A percentile compares a stretch with the other conserved stretches of the same genome.
These are phyloP conservation scores for Cyberlindnera suaveolens DNA, from an alignment of 805 yeast species.

Conservation along the genomic window DNA sequence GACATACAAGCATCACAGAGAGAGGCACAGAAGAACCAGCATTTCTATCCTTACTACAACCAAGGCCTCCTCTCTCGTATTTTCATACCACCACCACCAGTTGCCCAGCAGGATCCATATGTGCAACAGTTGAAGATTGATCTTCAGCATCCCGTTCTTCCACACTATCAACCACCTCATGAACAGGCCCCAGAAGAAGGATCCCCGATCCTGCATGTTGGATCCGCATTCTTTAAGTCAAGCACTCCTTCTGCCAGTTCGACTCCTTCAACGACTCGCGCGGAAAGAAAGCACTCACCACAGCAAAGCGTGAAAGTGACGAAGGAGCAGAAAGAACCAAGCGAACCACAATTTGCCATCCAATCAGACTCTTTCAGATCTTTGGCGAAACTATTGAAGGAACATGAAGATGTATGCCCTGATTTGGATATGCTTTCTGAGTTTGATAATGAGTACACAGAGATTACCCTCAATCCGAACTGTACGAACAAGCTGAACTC, in stretches of 20 bases:
- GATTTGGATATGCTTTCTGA: constrained; percentile 14
- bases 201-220: too few relatives aligned
- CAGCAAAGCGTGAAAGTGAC: too few relatives aligned
- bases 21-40: constrained; percentile 11
- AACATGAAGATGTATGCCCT: constrained; percentile 14
- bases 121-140: constrained; percentile 18
- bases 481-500: constrained; percentile 18
- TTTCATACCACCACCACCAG: constrained; percentile 6
- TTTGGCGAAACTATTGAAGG: constrained; percentile 10
- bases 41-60: constrained; percentile 14
- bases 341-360: constrained; percentile 13
- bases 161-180: constrained; percentile 1
- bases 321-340: neutral
- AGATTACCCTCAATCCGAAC: constrained; percentile 19
- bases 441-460: constrained; percentile 17
- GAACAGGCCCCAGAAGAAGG: neutral
- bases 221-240: too few relatives aligned
- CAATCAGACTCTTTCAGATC: constrained; percentile 13
- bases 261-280: neutral
- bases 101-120: constrained; percentile 5
- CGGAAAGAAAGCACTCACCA: neutral
- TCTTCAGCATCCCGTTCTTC: constrained; percentile 7
- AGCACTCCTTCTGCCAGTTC: neutral
- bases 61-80: constrained; percentile 22
- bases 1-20: constrained; percentile 16